Percentiles rank a stretch among this genome's conserved stretches.
These are phyloP conservation scores for Leishmania turanica DNA, from an alignment of 208 protist genomes.

Conservation along the genomic window DNA sequence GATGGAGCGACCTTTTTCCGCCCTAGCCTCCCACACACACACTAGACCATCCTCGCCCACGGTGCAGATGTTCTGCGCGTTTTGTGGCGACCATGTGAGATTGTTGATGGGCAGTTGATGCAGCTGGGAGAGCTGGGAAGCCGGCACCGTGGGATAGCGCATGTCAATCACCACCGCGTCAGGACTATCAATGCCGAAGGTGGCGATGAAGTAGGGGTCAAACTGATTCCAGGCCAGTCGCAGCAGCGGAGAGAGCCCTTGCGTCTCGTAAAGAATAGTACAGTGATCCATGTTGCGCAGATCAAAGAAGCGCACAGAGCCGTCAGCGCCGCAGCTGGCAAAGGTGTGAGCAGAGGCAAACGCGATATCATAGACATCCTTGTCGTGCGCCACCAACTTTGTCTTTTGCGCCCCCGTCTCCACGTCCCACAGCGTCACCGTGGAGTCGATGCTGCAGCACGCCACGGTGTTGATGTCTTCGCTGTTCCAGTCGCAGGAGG, in stretches of 20 bases:
- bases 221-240: conserved; percentile 98
- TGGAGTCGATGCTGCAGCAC: conserved; percentile 99
- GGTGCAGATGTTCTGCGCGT: conserved; percentile 93
- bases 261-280: conserved; percentile 98
- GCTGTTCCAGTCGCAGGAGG: conserved; percentile 99
- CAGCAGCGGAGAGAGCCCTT: conserved; percentile 91
- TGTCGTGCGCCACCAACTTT: conserved; percentile 99
- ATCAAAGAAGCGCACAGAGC: conserved; percentile 98
- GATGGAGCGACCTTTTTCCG: conserved; percentile 47
- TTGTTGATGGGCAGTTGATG: conserved; percentile 95
- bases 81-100: conserved; percentile 96
- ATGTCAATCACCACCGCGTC: conserved; percentile 97
- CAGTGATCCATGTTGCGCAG: conserved; percentile 97
- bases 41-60: conserved; percentile 96
- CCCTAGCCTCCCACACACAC: conserved; percentile 97
- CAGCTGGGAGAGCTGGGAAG: conserved; percentile 75
- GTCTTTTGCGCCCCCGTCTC: conserved; percentile 88
- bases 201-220: conserved; percentile 97
- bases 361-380: conserved; percentile 99
- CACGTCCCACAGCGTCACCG: conserved; percentile 98
- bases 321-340: conserved; percentile 98
- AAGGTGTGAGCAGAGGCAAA: conserved; percentile 96
- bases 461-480: conserved; percentile 96
- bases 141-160: conserved; percentile 86
- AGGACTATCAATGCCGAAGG: conserved; percentile 94